These are phyloP conservation scores for Astrothelium subdiscretum DNA, from an alignment of 495 filamentous ascomycete genomes.

Conservation along the genomic window DNA sequence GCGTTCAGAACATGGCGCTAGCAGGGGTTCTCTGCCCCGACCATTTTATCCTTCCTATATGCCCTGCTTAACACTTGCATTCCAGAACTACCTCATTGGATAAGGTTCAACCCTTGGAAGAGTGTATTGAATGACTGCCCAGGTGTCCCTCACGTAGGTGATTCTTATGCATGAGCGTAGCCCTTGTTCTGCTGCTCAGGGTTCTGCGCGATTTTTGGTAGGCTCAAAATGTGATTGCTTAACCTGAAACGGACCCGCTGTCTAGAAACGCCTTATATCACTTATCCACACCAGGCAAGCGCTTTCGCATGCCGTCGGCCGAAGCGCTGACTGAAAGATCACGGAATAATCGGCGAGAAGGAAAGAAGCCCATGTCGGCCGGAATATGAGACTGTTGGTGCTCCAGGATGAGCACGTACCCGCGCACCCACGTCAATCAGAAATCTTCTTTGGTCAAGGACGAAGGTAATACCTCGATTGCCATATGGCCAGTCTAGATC, in stretches of 20 bases:
- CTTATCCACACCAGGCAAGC: background rate
- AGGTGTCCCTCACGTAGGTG: too few relatives aligned
- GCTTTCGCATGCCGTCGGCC: background rate
- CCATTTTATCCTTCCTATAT: background rate
- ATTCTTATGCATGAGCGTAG: too few relatives aligned
- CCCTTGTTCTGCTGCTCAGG: background rate
- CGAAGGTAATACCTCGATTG: too few relatives aligned
- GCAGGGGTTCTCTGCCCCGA: background rate
- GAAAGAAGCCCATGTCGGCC: background rate
- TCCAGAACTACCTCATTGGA: too few relatives aligned
- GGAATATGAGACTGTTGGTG: background rate
- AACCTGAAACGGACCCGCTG: conserved; percentile 1
- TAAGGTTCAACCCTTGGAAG: too few relatives aligned
- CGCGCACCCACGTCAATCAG: background rate
- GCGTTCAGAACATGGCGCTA: background rate
- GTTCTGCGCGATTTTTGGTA: background rate
- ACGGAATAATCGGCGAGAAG: background rate
- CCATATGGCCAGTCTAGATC: background rate
- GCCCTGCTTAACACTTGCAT: too few relatives aligned
- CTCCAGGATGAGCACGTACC: background rate
- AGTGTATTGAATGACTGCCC: too few relatives aligned
- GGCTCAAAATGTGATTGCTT: background rate
- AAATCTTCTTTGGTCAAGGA: background rate
- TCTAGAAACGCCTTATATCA: background rate
- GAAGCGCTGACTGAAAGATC: background rate